Evolutionary conservation across 768 basidiomycete species (phyloP).

Genomic region (Symmetrospora coprosmae): DNA sequence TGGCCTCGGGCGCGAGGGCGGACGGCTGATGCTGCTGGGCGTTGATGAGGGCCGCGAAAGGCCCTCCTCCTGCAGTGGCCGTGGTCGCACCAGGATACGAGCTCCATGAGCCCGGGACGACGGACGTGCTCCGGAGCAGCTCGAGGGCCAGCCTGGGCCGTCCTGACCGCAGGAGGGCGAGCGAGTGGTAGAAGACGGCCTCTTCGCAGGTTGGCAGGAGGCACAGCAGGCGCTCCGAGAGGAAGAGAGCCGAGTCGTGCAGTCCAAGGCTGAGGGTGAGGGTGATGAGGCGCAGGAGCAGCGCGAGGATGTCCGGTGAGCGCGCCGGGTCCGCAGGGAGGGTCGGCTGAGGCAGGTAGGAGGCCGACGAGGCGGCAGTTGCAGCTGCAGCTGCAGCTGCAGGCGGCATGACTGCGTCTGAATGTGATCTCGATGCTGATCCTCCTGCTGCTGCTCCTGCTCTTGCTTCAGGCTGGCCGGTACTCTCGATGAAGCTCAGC

Average conservation of each 20-base stretch:
- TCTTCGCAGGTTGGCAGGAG: conserved; percentile 60
- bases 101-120: neutral
- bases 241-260: conserved; percentile 58
- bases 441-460: too few species aligned
- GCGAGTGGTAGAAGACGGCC: conserved; percentile 71
- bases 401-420: too few species aligned
- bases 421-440: too few species aligned
- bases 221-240: conserved; percentile 68
- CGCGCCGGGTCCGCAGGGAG: conserved; percentile 10
- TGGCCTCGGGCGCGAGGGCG: conserved; percentile 38
- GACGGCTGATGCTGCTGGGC: neutral
- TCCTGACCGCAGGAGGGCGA: conserved; percentile 53
- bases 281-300: conserved; percentile 3
- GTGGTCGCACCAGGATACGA: neutral
- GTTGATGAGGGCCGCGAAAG: neutral
- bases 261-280: conserved; percentile 27
- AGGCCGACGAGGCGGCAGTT: too few species aligned
- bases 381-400: too few species aligned
- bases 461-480: too few species aligned
- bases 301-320: conserved; percentile 10
- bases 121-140: conserved; percentile 42
- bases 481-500: too few species aligned
- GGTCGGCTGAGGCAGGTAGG: conserved; percentile 12
- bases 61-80: neutral
- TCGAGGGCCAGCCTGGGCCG: conserved; percentile 62